These are phyloP conservation scores for Blastomyces gilchristii DNA, from an alignment of 2,329 filamentous ascomycete species.

Conservation along the genomic window DNA sequence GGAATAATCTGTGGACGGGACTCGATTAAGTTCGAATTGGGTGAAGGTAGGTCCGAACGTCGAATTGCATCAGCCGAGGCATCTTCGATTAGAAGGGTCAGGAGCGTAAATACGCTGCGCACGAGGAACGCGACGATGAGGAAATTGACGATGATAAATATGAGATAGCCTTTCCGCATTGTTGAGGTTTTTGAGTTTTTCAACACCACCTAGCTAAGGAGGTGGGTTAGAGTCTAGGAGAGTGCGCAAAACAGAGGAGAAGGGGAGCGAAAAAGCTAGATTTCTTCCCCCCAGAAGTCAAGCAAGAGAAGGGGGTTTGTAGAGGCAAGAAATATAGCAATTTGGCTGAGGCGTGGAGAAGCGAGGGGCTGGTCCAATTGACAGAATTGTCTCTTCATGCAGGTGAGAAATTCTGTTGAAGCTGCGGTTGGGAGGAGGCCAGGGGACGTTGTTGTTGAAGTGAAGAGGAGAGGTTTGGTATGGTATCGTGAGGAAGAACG, in stretches of 20 bases:
- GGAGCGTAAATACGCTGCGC: constrained; percentile 58
- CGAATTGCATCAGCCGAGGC: constrained; percentile 57
- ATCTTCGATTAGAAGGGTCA: constrained; percentile 59
- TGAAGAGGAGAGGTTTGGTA: not conserved
- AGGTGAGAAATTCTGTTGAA: not conserved
- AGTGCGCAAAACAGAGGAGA: not conserved
- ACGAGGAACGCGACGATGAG: constrained; percentile 55
- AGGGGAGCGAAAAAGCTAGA: not conserved
- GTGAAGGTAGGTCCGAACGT: constrained; percentile 54
- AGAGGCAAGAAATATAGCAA: constrained; percentile 6
- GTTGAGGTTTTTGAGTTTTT: constrained; percentile 11
- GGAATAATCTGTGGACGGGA: constrained; percentile 54
- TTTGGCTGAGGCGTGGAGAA: not conserved
- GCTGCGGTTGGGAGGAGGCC: not conserved
- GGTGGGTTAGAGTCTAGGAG: not conserved
- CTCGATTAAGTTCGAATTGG: constrained; percentile 50
- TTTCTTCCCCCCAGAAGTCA: not conserved
- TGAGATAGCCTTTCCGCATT: constrained; percentile 51
- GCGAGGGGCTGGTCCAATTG: not conserved
- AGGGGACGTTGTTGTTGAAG: not conserved
- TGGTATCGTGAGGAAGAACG: not conserved
- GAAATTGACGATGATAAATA: constrained; percentile 57
- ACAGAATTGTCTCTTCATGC: not conserved
- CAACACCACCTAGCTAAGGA: not conserved
- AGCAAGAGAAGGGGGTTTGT: not conserved